phyloP scores from a whole-genome alignment of 164 flowering plant genomes.

The Protea cynaroides region DNA sequence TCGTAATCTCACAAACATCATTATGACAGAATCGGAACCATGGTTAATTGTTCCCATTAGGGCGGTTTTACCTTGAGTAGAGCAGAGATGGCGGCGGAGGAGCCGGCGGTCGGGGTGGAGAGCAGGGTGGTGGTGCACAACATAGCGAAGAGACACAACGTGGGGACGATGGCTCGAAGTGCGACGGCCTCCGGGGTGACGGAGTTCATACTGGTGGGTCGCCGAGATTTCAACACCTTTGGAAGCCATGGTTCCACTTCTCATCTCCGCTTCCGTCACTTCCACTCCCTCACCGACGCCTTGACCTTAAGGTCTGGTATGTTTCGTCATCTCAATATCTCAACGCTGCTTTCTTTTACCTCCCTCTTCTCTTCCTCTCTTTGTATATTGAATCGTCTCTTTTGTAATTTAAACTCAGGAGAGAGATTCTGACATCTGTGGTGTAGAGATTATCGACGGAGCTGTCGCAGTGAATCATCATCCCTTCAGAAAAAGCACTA shows the following conservation, averaged over 20 bases:
- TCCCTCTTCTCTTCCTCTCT: no score
- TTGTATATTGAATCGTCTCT: no score
- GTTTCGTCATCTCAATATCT: no score
- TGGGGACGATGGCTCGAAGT: conserved; percentile 89
- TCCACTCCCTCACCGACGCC: conserved; percentile 68
- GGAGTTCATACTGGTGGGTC: conserved; percentile 82
- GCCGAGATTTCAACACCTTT: conserved; percentile 92
- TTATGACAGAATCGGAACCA: no score
- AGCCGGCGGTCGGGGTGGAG: no score
- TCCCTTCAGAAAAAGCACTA: conserved; percentile 82
- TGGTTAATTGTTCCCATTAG: no score
- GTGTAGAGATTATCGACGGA: conserved; percentile 78
- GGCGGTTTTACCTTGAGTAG: no score
- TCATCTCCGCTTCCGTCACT: conserved; percentile 85
- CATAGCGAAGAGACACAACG: conserved; percentile 95
- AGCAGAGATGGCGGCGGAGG: no score
- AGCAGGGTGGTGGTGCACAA: conserved; percentile 68
- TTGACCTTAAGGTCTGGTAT: conserved; percentile 53
- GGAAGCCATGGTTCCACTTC: conserved; percentile 96
- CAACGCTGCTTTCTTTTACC: no score
- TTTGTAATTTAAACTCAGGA: conserved; percentile 26
- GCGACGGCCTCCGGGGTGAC: conserved; percentile 95
- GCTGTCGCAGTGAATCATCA: conserved; percentile 78
- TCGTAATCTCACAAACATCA: no score
- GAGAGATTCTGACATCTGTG: conserved; percentile 88